Evolutionary conservation across 257 asterid species (phyloP).

Genomic region (Primulina eburnea): DNA sequence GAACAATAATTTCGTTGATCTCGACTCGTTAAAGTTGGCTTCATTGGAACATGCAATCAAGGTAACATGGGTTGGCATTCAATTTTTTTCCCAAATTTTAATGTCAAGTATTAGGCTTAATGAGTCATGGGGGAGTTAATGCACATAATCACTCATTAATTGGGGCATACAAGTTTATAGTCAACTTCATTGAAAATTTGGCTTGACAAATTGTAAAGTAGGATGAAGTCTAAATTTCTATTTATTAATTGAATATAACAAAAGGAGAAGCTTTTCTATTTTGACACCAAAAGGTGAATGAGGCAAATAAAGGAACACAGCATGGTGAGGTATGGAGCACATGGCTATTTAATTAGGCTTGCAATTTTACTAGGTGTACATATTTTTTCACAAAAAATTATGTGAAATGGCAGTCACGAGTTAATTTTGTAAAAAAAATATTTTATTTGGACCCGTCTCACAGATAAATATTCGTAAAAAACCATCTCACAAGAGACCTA

Average conservation of each 20-base stretch:
- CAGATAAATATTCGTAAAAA: no score
- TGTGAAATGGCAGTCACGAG: no score
- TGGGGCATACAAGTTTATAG: constrained; percentile 18
- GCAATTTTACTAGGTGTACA: no score
- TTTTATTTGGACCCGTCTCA: no score
- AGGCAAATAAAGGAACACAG: not conserved
- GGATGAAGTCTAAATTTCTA: constrained; percentile 23
- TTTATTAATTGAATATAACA: constrained; percentile 19
- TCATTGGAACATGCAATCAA: constrained; percentile 26
- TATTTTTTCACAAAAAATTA: no score
- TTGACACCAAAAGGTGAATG: constrained; percentile 18
- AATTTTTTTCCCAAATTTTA: constrained; percentile 19
- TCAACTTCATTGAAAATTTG: constrained; percentile 32
- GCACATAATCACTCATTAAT: constrained; percentile 15
- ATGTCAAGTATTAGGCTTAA: constrained; percentile 19
- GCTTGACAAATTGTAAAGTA: constrained; percentile 30
- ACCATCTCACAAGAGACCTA: no score
- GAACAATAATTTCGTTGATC: constrained; percentile 10
- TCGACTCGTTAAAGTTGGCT: constrained; percentile 26
- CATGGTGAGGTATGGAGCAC: no score
- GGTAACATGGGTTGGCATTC: constrained; percentile 38
- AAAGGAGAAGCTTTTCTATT: constrained; percentile 11
- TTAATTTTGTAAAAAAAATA: no score
- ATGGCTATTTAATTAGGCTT: not conserved
- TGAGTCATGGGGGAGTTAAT: constrained; percentile 27